A percentile compares a stretch with the other conserved stretches of the same genome.
Conservation (phyloP, 2,329 filamentous ascomycete genomes). For the Monosporascus cannonballus region DNA sequence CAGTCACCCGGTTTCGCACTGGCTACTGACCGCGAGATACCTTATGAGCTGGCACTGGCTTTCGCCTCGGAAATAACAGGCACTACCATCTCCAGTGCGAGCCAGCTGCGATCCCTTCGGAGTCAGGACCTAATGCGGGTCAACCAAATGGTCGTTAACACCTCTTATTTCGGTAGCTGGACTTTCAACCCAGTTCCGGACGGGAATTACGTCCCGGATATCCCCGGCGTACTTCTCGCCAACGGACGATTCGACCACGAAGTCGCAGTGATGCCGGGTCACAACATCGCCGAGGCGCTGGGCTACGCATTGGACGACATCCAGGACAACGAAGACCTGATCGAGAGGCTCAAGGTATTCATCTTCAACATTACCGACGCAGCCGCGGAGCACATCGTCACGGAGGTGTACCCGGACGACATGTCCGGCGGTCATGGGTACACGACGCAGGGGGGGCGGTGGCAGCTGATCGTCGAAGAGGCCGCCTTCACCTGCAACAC, state of each 20-base stretch:
- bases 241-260: slow-evolving; percentile 12
- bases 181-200: slow-evolving; percentile 20
- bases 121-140: slow-evolving; percentile 4
- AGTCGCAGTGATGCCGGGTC: slow-evolving; percentile 8
- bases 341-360: slow-evolving; percentile 5
- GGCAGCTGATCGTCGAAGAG: slow-evolving; percentile 36
- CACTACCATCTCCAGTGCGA: slow-evolving; percentile 2
- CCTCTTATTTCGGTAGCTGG: slow-evolving; percentile 19
- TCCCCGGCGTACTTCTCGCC: slow-evolving; percentile 18
- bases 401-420: slow-evolving; percentile 42
- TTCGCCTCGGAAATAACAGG: slow-evolving; percentile 7
- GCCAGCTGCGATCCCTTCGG: slow-evolving; percentile 3
- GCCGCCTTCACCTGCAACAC: slow-evolving; percentile 44
- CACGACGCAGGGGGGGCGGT: slow-evolving; percentile 35
- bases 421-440: slow-evolving; percentile 38
- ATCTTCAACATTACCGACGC: slow-evolving; percentile 12
- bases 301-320: neutral
- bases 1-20: slow-evolving; percentile 19
- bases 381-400: slow-evolving; percentile 33
- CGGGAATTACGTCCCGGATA: slow-evolving; percentile 15
- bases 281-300: neutral
- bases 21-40: slow-evolving; percentile 11
- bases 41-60: slow-evolving; percentile 11
- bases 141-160: slow-evolving; percentile 18
- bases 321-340: neutral